Base-by-base conservation (phyloP, 495 filamentous ascomycete species). In the Xylaria longipes region DNA sequence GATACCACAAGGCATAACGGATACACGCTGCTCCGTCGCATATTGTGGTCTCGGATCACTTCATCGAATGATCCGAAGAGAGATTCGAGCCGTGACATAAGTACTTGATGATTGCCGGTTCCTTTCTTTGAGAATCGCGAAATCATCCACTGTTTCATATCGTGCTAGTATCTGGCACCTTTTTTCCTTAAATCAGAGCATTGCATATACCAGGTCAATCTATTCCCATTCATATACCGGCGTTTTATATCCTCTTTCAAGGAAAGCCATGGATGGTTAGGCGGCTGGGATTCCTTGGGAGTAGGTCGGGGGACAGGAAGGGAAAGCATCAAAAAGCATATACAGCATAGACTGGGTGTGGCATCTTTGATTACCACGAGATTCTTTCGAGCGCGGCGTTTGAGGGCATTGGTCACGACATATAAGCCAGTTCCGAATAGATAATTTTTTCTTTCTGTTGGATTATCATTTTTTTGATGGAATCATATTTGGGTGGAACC, bases 301-400 rank as follows among this genome's bases (percentile, higher is more conserved):
- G 12, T 48, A 33, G 61, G 61, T 15, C 48, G 22, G 41, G 27
- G 22, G 25, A 54, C 15, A 29, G 11, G 17, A 35, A 25, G 45
- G 62, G 45, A 29, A 66, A 52, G 63, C 43, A 66, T 52, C 46
- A 35, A 66, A 74, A 68, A 57, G 52, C 27, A 68, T 68, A 68
- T 58, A 68, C 50, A 68, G 45, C 22, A 57, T 68, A 68, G 65
- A 68, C 15, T 31, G 20, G 65, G 65, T 14, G 48, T 50, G 60
- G 60, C 60, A 43, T 39, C 22, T 41, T 43, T 37, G 33, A 60
- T 60, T 37, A 60, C 20, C 31, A 5, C 17, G 60, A 37, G 22
- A 45, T 48, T 20, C 11, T 33, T 65, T 45, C 29, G 27, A 67
- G 65, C 65, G 65, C 12, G 65, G 65, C 65, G 65, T 67, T 67